Evolutionary conservation across 148 eudicot species (phyloP), one percentile per base, ranked within the genome.

Genomic region (Chenopodium berlandieri): DNA sequence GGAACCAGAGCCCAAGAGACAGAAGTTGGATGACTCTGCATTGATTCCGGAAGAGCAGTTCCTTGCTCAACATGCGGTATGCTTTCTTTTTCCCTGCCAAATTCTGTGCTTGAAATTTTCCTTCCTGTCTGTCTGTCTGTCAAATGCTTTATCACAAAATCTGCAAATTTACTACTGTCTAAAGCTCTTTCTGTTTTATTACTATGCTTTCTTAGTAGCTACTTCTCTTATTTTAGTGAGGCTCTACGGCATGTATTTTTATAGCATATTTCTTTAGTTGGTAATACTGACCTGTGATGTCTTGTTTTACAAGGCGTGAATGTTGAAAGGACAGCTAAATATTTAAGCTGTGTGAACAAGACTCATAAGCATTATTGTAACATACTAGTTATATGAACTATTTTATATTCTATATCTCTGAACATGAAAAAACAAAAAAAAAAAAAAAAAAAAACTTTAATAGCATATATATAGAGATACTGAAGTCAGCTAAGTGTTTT

Each of bases 1-100:
- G 13, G 97, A 92, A 75, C 97, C 97, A 68, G 97, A 92, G 76
- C 97, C 97, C 40, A 93, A 93, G 85, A 91, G 89, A 84, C 97
- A 89, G 85, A 93, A 87, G 83, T 88, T 90, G 81, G 97, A 93
- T 84, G 97, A 93, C 81, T 81, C 90, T 6, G 73, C 86, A 58
- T 90, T 93, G 75, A 83, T 93, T 73, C 97, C 97, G 12, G 97
- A 93, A 88, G 97, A 93, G 52, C 94, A 93, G 82, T 93, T 93
- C 69, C 87, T 93, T 83, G 92, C 94, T 63, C 90, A 90, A 81
- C 91, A 93, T 89, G 88, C 89, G 86, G 97, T 93, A 87, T 50
- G 81, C 54, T 71, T 34, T 75, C 46, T 80, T 14, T 30, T 70
- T 7, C 20, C 40, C 4, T 46, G 34, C 75, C 25, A 52, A 52